Evolutionary conservation across 441 rosid genomes (phyloP).

Genomic region (California macrophylla): DNA sequence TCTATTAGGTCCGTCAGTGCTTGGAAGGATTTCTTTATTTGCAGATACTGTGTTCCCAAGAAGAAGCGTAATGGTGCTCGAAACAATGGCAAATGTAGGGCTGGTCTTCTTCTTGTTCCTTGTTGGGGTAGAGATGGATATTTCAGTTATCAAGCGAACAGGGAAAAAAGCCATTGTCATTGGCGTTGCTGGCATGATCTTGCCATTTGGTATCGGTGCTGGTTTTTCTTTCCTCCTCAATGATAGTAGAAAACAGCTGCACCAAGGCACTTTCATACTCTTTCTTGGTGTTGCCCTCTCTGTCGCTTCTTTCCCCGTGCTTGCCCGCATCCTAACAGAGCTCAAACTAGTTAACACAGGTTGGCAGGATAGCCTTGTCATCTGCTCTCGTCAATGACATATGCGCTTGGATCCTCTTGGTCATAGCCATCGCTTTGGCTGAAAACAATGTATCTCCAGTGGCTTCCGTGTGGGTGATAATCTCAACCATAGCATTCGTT

Average conservation of each 20-base stretch:
- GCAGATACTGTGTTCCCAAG: constrained; percentile 54
- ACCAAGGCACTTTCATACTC: constrained; percentile 50
- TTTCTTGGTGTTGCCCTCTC: constrained; percentile 89
- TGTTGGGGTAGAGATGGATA: constrained; percentile 92
- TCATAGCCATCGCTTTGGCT: constrained; percentile 71
- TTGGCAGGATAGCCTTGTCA: constrained; percentile 82
- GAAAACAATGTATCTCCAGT: constrained; percentile 45
- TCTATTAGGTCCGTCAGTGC: constrained; percentile 70
- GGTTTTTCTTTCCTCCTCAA: constrained; percentile 46
- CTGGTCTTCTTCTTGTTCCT: constrained; percentile 80
- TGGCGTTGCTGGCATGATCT: constrained; percentile 72
- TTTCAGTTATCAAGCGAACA: constrained; percentile 47
- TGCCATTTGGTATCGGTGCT: constrained; percentile 55
- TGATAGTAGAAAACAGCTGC: neutral
- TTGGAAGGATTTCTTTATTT: constrained; percentile 38
- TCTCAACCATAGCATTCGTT: constrained; percentile 45
- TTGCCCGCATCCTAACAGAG: constrained; percentile 82
- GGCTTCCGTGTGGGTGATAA: constrained; percentile 65
- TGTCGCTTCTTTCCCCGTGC: constrained; percentile 87
- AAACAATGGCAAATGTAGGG: constrained; percentile 90
- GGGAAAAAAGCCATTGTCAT: constrained; percentile 60
- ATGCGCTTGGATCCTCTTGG: constrained; percentile 77
- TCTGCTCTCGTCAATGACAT: constrained; percentile 85
- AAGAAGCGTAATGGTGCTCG: constrained; percentile 90
- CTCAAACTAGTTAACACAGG: constrained; percentile 76